Evolutionary conservation across 345 rosid species (phyloP).

Genomic region (Citrus mangshanensis): DNA sequence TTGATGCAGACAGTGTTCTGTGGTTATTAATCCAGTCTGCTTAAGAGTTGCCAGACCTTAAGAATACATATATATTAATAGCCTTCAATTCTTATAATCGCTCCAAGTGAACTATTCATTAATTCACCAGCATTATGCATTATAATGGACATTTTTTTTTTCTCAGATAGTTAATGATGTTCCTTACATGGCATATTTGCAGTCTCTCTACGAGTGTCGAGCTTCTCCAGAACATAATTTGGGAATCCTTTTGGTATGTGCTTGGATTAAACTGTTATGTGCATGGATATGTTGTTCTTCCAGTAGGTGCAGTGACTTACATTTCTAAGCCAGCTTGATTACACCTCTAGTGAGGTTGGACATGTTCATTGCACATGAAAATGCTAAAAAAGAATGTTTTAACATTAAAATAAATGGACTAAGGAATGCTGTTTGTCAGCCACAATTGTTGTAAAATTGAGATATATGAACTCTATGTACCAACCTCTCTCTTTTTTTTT

Average conservation of each 20-base stretch:
- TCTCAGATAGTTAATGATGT: background rate
- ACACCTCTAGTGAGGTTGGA: background rate
- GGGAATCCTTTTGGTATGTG: slow-evolving; percentile 80
- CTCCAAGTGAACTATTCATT: background rate
- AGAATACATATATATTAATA: background rate
- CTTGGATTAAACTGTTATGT: background rate
- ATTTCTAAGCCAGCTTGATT: background rate
- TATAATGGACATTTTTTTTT: background rate
- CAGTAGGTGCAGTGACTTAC: background rate
- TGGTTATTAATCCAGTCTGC: background rate
- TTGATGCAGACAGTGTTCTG: background rate
- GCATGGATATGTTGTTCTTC: background rate
- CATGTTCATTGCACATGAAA: background rate
- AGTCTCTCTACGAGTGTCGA: slow-evolving; percentile 52
- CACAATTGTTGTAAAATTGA: background rate
- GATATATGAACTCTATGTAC: background rate
- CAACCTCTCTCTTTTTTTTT: background rate
- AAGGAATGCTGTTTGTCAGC: background rate
- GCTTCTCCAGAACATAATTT: slow-evolving; percentile 66
- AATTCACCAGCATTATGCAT: background rate
- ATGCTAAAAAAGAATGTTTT: background rate
- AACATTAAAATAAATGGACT: background rate
- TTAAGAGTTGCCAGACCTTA: background rate
- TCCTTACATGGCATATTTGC: slow-evolving; percentile 19
- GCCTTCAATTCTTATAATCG: background rate